Evolutionary conservation across 257 asterid genomes (phyloP).

Genomic region (Verbascum thapsus): DNA sequence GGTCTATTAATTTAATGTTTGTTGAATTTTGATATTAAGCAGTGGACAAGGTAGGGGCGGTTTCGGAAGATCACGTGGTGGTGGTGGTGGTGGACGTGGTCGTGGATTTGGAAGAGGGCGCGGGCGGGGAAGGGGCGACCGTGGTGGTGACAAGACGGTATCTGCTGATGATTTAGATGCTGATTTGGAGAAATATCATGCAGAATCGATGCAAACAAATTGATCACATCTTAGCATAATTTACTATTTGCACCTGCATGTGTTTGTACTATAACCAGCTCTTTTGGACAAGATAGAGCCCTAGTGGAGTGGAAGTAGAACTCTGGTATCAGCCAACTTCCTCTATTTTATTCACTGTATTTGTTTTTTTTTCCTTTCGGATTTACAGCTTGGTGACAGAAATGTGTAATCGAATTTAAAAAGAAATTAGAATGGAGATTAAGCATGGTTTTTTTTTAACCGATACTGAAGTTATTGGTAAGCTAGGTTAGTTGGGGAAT

Average conservation of each 20-base stretch:
- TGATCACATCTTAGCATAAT: constrained; percentile 26
- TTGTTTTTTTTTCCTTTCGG: constrained; percentile 32
- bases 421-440: not conserved
- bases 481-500: constrained; percentile 4
- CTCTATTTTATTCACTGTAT: constrained; percentile 27
- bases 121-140: constrained; percentile 45
- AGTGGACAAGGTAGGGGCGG: constrained; percentile 54
- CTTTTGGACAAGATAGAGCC: constrained; percentile 31
- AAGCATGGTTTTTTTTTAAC: not conserved
- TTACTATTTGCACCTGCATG: constrained; percentile 17
- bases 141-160: constrained; percentile 47
- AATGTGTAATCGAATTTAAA: constrained; percentile 31
- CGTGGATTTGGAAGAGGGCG: constrained; percentile 44
- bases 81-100: constrained; percentile 62
- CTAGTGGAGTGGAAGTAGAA: constrained; percentile 25
- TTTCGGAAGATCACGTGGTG: constrained; percentile 51
- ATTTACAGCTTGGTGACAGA: constrained; percentile 16
- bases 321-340: constrained; percentile 30
- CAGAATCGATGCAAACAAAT: constrained; percentile 49
- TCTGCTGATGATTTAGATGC: constrained; percentile 82
- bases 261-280: constrained; percentile 35
- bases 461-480: constrained; percentile 1
- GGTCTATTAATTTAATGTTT: constrained; percentile 14
- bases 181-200: constrained; percentile 71
- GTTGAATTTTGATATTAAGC: constrained; percentile 22